phyloP scores from a whole-genome alignment of 768 basidiomycete genomes.

The Tulasnella sp. region DNA sequence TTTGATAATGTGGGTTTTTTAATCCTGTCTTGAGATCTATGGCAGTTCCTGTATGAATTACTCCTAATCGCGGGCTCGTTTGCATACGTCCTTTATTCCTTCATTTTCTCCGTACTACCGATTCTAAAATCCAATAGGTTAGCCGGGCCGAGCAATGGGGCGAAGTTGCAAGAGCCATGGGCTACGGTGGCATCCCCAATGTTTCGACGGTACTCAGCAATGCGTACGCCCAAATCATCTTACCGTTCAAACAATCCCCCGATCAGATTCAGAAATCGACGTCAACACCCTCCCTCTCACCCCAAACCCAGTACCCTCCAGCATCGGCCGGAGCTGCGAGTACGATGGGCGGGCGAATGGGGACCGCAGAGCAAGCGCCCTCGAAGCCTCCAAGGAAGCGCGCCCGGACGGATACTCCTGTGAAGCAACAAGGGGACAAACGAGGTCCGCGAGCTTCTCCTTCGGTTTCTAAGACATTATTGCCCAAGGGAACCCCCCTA shows the following conservation, averaged over 20 bases:
- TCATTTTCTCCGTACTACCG: slow-evolving; percentile 3
- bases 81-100: slow-evolving; percentile 11
- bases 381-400: not conserved
- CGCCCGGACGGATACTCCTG: not conserved
- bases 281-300: slow-evolving; percentile 16
- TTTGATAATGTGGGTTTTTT: slow-evolving; percentile 65
- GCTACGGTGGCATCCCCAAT: slow-evolving; percentile 76
- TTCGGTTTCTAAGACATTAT: slow-evolving; percentile 38
- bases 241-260: slow-evolving; percentile 93
- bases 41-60: slow-evolving; percentile 14
- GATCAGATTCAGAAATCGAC: slow-evolving; percentile 51
- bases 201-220: slow-evolving; percentile 84
- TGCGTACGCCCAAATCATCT: slow-evolving; percentile 84
- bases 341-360: not conserved
- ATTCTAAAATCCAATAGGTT: slow-evolving; percentile 49
- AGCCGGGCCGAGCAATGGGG: slow-evolving; percentile 83
- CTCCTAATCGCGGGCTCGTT: slow-evolving; percentile 2
- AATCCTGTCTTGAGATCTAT: not conserved
- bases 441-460: not conserved
- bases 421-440: too few species aligned
- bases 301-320: not conserved
- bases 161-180: slow-evolving; percentile 73
- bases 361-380: not conserved
- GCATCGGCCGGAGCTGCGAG: not conserved
- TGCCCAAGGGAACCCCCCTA: slow-evolving; percentile 69